Base-by-base conservation (phyloP, 371 early-diverging fungal species). In the Syncephalis fuscata region DNA sequence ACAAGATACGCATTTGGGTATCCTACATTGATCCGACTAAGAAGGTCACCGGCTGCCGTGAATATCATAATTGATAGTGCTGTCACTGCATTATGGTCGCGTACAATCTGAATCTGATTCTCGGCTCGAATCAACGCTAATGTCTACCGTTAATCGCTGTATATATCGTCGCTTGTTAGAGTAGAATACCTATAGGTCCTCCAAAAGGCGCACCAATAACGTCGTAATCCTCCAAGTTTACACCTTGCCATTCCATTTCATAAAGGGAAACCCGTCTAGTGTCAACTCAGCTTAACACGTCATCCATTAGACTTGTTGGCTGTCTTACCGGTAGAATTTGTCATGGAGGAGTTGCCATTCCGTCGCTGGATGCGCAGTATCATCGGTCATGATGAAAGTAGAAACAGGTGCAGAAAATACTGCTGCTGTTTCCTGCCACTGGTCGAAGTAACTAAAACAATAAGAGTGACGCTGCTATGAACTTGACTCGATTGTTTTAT, bases 101-200 rank as follows among this genome's bases (percentile, higher is more conserved):
- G 79, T 1, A 85, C 64, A 20, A 80, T 64, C 1, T 87, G 63
- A 3, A 91, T 68, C 55, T 85, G 83, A 24, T 73, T 69, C 56
- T 90, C 90, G 54, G 88, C 86, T 22, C 91, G 74, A 22, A 90
- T 80, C 65, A 91, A 71, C 14, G 92, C 92, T 83, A 57, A 1
- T 44, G 32, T 27, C 21, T 17, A 39, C 14, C 16, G 46, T 41
- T 14, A 15, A 5, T 17, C 15, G 32, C 8, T 8, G 4, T 8
- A 21, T 41, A n/a, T n/a, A n/a, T 8, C 19, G 21, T 23, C 48
- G 19, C n/a, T 2, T 27, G 25, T 26, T 11, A 42, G 36, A 36
- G 17, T 20, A 32, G 10, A 5, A 44, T 74, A 87, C 90, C 91
- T 37, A 94, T 74, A 5, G 95, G 95, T 10, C 95, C 95, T 26